Conservation (phyloP, 2,329 filamentous ascomycete species). For the Dothideomycetes sp. region DNA sequence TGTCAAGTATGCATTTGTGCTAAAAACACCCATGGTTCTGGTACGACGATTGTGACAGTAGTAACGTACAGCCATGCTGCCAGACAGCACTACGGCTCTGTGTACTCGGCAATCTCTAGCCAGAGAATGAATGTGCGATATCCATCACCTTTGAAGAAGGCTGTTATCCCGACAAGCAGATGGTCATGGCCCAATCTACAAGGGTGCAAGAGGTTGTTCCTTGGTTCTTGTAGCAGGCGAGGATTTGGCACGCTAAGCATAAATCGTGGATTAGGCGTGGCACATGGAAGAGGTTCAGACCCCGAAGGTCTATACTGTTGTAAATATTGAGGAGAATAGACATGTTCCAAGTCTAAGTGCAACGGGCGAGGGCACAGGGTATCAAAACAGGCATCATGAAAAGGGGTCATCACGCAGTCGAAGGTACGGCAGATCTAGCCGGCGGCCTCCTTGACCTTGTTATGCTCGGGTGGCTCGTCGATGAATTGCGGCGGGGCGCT, state of each 20-base stretch:
- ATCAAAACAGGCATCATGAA: conserved; percentile 1
- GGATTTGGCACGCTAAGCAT: neutral
- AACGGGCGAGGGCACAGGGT: neutral
- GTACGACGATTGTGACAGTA: too few species aligned
- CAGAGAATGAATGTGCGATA: too few species aligned
- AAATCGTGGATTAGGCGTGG: neutral
- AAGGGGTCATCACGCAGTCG: neutral
- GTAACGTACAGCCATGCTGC: too few species aligned
- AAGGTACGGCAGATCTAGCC: conserved; percentile 18
- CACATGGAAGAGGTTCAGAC: neutral
- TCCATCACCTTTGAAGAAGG: too few species aligned
- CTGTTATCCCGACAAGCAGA: too few species aligned
- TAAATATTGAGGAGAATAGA: neutral
- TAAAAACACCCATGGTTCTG: too few species aligned
- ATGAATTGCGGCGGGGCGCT: conserved; percentile 71
- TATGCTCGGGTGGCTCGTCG: conserved; percentile 70
- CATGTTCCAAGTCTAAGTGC: neutral
- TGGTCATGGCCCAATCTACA: too few species aligned
- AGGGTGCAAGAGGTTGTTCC: too few species aligned
- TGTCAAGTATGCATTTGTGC: neutral
- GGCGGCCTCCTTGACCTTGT: conserved; percentile 74
- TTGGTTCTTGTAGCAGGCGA: too few species aligned
- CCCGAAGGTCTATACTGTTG: neutral
- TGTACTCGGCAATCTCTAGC: too few species aligned
- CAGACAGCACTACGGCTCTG: too few species aligned